phyloP scores from a whole-genome alignment of 225 moss, liverwort and hornwort species.

The Bryum argenteum region DNA sequence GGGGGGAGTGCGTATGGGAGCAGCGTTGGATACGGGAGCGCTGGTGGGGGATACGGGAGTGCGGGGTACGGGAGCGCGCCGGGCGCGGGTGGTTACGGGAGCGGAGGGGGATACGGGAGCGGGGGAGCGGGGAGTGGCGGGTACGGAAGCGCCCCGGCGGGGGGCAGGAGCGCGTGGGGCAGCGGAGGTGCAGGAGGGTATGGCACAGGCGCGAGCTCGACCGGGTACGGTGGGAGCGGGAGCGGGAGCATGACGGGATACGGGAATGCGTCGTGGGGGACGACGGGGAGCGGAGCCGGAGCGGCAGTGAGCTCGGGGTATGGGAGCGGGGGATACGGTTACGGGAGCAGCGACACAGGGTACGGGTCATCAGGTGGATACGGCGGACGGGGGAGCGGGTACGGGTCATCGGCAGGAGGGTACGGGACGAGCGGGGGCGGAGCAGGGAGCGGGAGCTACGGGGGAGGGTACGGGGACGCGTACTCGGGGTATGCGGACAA shows the following conservation, averaged over 20 bases:
- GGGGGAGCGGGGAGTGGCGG: conserved; percentile 70
- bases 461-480: conserved; percentile 72
- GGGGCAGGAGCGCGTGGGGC: conserved; percentile 84
- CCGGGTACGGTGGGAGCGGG: conserved; percentile 73
- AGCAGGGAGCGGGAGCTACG: conserved; percentile 69
- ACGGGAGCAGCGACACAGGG: conserved; percentile 81
- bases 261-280: conserved; percentile 81
- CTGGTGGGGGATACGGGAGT: conserved; percentile 73
- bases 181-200: conserved; percentile 82
- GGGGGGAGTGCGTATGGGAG: conserved; percentile 86
- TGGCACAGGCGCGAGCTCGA: conserved; percentile 67
- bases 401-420: conserved; percentile 57
- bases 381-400: conserved; percentile 84
- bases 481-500: conserved; percentile 87
- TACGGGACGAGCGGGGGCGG: conserved; percentile 83
- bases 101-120: conserved; percentile 74
- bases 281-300: conserved; percentile 77
- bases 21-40: conserved; percentile 78
- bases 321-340: conserved; percentile 77
- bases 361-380: conserved; percentile 83
- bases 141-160: conserved; percentile 70
- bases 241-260: conserved; percentile 81
- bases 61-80: conserved; percentile 80
- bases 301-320: conserved; percentile 89
- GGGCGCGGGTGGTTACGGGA: conserved; percentile 76